Conservation (phyloP, 306 rosid species). For the Glycine soja region DNA sequence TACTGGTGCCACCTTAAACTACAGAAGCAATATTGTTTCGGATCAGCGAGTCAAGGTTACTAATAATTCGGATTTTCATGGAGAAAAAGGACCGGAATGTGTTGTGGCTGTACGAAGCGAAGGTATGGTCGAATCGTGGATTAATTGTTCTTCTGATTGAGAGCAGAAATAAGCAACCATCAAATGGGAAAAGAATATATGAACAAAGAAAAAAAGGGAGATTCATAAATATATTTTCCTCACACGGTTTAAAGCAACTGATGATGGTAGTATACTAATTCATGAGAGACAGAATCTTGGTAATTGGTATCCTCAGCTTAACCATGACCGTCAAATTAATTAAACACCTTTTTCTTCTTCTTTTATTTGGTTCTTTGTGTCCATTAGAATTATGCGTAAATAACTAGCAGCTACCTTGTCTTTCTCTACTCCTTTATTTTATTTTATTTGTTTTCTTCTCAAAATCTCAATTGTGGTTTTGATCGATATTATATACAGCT, state of each 20-base stretch:
- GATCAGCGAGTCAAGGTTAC: constrained; percentile 36
- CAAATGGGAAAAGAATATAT: no score
- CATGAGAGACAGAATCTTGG: constrained; percentile 54
- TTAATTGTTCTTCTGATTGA: constrained; percentile 87
- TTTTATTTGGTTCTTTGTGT: neutral
- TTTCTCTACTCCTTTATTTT: neutral
- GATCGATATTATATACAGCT: constrained; percentile 35
- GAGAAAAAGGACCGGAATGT: constrained; percentile 62
- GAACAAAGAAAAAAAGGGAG: neutral
- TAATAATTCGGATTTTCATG: constrained; percentile 49
- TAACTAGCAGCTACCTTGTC: constrained; percentile 54
- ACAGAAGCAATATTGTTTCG: constrained; percentile 10
- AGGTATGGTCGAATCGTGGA: constrained; percentile 98
- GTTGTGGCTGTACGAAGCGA: constrained; percentile 60
- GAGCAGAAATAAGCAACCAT: no score
- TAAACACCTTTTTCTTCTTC: constrained; percentile 38
- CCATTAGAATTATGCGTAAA: constrained; percentile 65
- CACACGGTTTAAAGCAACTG: constrained; percentile 30
- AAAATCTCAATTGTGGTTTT: constrained; percentile 36
- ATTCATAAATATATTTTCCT: constrained; percentile 29
- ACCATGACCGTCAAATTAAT: constrained; percentile 63
- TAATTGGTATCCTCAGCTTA: constrained; percentile 37
- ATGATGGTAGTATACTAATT: constrained; percentile 41
- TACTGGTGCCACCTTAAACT: constrained; percentile 52
- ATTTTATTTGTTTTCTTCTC: neutral